phyloP scores from a whole-genome alignment of 2,329 filamentous ascomycete species.

The Venturia aucupariae region DNA sequence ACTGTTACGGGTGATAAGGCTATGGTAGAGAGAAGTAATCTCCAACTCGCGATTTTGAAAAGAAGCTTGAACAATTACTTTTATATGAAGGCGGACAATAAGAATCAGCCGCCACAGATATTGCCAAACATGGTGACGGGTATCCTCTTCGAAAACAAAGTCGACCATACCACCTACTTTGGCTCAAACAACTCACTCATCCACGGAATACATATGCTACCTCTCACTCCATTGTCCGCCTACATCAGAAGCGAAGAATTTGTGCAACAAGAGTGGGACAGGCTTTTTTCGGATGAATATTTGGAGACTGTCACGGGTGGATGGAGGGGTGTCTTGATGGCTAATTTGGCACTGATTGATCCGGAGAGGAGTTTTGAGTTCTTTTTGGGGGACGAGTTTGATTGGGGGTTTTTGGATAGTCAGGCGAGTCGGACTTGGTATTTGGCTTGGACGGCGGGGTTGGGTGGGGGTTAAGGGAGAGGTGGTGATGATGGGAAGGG shows the following conservation, averaged over 20 bases:
- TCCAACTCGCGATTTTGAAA: conserved; percentile 58
- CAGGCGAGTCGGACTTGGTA: conserved; percentile 83
- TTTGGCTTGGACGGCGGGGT: conserved; percentile 63
- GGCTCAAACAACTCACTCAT: conserved; percentile 12
- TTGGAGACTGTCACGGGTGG: conserved; percentile 32
- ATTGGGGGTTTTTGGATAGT: conserved; percentile 64
- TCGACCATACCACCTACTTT: conserved; percentile 52
- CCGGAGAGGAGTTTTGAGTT: conserved; percentile 62
- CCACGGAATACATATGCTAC: conserved; percentile 14
- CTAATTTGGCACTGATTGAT: conserved; percentile 71
- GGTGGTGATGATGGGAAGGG: neutral
- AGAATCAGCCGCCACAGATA: conserved; percentile 62
- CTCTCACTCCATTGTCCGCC: neutral
- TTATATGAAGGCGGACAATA: conserved; percentile 60
- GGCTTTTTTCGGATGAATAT: conserved; percentile 48
- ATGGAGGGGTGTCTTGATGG: conserved; percentile 83
- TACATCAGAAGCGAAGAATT: conserved; percentile 53
- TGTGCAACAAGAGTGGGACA: conserved; percentile 44
- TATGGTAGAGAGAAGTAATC: conserved; percentile 58
- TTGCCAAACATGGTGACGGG: conserved; percentile 64
- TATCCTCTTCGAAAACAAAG: conserved; percentile 86
- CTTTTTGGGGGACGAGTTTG: conserved; percentile 58
- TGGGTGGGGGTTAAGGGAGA: conserved; percentile 9
- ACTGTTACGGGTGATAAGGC: conserved; percentile 62
- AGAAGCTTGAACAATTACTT: conserved; percentile 73